phyloP scores from a whole-genome alignment of 1,284 basidiomycete genomes.

The Irpex rosettiformis region DNA sequence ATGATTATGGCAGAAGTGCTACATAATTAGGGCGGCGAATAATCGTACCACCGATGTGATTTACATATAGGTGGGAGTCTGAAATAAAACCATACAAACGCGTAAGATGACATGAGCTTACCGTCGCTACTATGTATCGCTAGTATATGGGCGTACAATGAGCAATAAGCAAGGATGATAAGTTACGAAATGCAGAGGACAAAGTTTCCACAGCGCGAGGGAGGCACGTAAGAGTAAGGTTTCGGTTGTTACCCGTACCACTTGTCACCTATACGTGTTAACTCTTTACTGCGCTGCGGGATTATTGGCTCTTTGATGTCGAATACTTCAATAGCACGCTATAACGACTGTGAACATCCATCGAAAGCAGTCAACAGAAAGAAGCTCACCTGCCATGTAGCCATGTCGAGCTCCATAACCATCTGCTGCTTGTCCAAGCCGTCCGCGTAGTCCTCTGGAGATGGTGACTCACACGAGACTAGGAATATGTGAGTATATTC shows the following conservation, averaged over 20 bases:
- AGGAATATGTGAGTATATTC: not conserved
- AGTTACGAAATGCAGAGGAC: no score
- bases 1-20: no score
- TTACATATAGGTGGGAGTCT: no score
- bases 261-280: constrained; percentile 53
- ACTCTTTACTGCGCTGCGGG: constrained; percentile 57
- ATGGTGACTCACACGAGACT: constrained; percentile 62
- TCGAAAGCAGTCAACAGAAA: no score
- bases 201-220: not conserved
- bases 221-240: not conserved
- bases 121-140: no score
- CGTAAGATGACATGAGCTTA: no score
- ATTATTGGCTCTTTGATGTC: constrained; percentile 67
- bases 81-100: no score
- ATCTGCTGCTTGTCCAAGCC: constrained; percentile 76
- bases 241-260: constrained; percentile 56
- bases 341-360: not conserved
- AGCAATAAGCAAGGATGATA: no score
- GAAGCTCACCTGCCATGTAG: constrained; percentile 75
- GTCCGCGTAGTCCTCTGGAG: constrained; percentile 55
- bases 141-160: no score
- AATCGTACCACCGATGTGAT: no score
- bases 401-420: constrained; percentile 84
- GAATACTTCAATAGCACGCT: constrained; percentile 83
- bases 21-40: no score